phyloP scores from a whole-genome alignment of 2,329 filamentous ascomycete species.

The Ilyonectria sp. region DNA sequence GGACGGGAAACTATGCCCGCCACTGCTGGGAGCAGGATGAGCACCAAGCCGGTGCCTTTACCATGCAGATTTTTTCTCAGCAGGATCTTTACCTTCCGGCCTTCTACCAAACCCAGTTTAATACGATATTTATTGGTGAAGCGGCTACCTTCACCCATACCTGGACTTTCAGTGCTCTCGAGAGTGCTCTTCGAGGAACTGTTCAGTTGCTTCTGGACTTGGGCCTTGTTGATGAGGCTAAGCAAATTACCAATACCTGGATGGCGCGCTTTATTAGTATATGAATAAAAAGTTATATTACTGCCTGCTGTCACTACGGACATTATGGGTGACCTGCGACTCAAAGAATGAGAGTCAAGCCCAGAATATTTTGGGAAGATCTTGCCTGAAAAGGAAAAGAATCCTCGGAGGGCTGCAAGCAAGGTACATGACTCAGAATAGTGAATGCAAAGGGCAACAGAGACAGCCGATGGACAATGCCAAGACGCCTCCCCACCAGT shows the following conservation, averaged over 20 bases:
- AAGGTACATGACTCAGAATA: too few species aligned
- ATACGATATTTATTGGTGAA: slow-evolving; percentile 52
- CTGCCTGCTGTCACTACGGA: too few species aligned
- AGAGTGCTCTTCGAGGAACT: slow-evolving; percentile 69
- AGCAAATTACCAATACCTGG: slow-evolving; percentile 69
- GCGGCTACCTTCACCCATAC: slow-evolving; percentile 70
- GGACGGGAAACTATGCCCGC: slow-evolving; percentile 69
- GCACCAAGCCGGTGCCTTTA: slow-evolving; percentile 71
- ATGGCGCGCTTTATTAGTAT: slow-evolving; percentile 70
- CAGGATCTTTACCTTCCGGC: slow-evolving; percentile 73
- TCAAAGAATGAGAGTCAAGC: too few species aligned
- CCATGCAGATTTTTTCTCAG: slow-evolving; percentile 65
- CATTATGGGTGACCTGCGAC: too few species aligned
- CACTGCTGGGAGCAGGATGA: slow-evolving; percentile 72
- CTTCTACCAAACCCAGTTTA: slow-evolving; percentile 72
- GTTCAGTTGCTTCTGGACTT: slow-evolving; percentile 68
- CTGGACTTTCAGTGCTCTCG: slow-evolving; percentile 66
- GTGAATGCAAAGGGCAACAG: too few species aligned
- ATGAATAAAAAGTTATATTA: not conserved
- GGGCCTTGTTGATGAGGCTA: slow-evolving; percentile 74
- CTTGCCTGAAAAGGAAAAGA: too few species aligned
- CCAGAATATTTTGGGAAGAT: too few species aligned
- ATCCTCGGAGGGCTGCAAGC: too few species aligned
- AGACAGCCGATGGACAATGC: too few species aligned
- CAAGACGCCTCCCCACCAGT: too few species aligned